A percentile compares a stretch with the other conserved stretches of the same genome.
Conservation (phyloP, 352 stramenopile species). For the Aphanomyces cochlioides region DNA sequence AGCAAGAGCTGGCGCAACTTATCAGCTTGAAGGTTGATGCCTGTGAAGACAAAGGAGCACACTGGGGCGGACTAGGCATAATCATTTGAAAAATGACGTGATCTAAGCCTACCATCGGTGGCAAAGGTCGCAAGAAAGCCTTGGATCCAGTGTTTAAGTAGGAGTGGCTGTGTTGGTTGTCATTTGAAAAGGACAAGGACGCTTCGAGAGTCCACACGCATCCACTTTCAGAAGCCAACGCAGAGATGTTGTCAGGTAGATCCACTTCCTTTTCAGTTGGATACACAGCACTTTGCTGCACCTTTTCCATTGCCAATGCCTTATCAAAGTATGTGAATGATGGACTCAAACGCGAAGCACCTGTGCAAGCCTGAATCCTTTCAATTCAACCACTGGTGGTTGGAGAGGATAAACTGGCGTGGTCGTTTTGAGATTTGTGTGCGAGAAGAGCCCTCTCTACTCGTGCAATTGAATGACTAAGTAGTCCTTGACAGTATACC, state of each 20-base stretch:
- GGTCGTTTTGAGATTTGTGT: too few species aligned
- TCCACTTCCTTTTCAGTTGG: neutral
- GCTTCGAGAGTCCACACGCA: conserved; percentile 61
- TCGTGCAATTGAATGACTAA: too few species aligned
- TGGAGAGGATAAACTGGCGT: too few species aligned
- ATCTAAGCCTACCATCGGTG: neutral
- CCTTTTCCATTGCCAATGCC: conserved; percentile 22
- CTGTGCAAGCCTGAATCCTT: neutral
- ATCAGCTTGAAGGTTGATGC: conserved; percentile 37
- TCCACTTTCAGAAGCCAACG: conserved; percentile 28
- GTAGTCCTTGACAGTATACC: conserved; percentile 1
- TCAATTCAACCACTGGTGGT: neutral
- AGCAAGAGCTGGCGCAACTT: conserved; percentile 57
- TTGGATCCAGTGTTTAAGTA: conserved; percentile 58
- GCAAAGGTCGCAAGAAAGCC: conserved; percentile 35
- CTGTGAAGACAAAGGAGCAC: conserved; percentile 37
- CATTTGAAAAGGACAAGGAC: conserved; percentile 46
- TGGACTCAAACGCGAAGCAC: neutral
- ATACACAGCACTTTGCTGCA: conserved; percentile 9
- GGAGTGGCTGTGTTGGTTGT: conserved; percentile 43
- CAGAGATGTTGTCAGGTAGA: neutral
- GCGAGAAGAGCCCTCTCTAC: too few species aligned
- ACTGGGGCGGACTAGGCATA: neutral
- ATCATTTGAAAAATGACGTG: too few species aligned
- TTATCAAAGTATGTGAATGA: conserved; percentile 1